Evolutionary conservation across 768 basidiomycete species (phyloP).

Genomic region (Calocybe gangraenosa): DNA sequence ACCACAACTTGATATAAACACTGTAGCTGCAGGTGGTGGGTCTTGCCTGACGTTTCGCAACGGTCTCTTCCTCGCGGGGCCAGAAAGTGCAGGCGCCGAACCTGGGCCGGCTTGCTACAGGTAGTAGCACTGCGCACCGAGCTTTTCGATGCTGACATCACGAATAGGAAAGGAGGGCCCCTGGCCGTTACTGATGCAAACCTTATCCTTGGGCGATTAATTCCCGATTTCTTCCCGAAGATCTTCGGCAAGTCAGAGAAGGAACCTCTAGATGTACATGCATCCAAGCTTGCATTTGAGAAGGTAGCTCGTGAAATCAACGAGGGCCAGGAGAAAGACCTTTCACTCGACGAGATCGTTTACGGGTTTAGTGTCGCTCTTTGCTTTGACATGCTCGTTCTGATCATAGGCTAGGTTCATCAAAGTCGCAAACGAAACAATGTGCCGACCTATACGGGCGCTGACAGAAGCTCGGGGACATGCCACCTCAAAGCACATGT

Average conservation of each 20-base stretch:
- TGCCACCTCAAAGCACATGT: slow-evolving; percentile 73
- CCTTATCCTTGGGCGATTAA: slow-evolving; percentile 79
- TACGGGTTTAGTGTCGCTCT: slow-evolving; percentile 55
- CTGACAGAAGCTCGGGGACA: slow-evolving; percentile 88
- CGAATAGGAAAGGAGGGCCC: slow-evolving; percentile 80
- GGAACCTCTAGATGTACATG: slow-evolving; percentile 76
- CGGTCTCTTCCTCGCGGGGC: slow-evolving; percentile 87
- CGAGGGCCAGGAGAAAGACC: slow-evolving; percentile 48
- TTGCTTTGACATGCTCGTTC: background rate
- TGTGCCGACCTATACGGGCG: slow-evolving; percentile 90
- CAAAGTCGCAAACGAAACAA: slow-evolving; percentile 95
- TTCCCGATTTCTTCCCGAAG: slow-evolving; percentile 91
- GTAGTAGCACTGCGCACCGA: slow-evolving; percentile 26
- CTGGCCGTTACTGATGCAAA: slow-evolving; percentile 94
- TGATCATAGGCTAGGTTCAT: slow-evolving; percentile 60
- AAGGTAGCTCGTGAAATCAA: slow-evolving; percentile 70
- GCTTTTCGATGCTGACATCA: slow-evolving; percentile 1
- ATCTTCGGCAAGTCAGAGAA: slow-evolving; percentile 90
- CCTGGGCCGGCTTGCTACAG: slow-evolving; percentile 92
- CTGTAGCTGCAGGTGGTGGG: slow-evolving; percentile 93
- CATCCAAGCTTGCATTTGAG: slow-evolving; percentile 65
- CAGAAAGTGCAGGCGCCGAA: slow-evolving; percentile 89
- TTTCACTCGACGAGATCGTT: slow-evolving; percentile 79
- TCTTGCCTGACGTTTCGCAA: slow-evolving; percentile 86
- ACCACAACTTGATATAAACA: slow-evolving; percentile 93